phyloP scores from a whole-genome alignment of 768 basidiomycete genomes.

The Psilocybe cubensis region DNA sequence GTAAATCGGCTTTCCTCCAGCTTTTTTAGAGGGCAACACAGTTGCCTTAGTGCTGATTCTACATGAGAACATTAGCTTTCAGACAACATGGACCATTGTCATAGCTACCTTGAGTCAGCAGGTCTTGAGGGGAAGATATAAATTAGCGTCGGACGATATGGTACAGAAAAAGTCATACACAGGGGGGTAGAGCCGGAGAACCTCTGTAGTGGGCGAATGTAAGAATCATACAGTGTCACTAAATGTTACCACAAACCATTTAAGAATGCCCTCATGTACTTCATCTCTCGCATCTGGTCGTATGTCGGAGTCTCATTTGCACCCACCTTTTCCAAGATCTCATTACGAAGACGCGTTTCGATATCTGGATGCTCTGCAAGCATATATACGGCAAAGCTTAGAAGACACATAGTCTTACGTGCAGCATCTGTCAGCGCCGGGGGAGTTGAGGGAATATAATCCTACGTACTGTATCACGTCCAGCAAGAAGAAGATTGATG shows the following conservation, averaged over 20 bases:
- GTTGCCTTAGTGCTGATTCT: constrained; percentile 32
- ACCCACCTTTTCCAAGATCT: constrained; percentile 44
- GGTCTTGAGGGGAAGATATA: neutral
- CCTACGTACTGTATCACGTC: constrained; percentile 52
- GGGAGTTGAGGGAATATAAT: neutral
- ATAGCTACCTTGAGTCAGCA: neutral
- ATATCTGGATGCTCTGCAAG: constrained; percentile 46
- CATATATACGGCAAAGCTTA: constrained; percentile 48
- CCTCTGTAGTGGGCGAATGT: constrained; percentile 31
- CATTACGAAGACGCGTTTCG: constrained; percentile 39
- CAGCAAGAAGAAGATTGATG: constrained; percentile 42
- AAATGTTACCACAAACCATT: constrained; percentile 32
- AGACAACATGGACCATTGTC: neutral
- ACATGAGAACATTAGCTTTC: neutral
- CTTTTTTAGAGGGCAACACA: constrained; percentile 28
- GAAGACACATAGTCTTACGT: constrained; percentile 38
- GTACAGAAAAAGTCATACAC: constrained; percentile 28
- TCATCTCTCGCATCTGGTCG: constrained; percentile 51
- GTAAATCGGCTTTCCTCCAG: constrained; percentile 36
- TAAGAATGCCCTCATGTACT: constrained; percentile 33
- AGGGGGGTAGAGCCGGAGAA: constrained; percentile 43
- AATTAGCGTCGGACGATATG: neutral
- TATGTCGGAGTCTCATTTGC: constrained; percentile 38
- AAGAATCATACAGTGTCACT: neutral
- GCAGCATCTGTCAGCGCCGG: neutral